phyloP scores from a whole-genome alignment of 2,329 filamentous ascomycete genomes.

The Trichoderma semiorbis region DNA sequence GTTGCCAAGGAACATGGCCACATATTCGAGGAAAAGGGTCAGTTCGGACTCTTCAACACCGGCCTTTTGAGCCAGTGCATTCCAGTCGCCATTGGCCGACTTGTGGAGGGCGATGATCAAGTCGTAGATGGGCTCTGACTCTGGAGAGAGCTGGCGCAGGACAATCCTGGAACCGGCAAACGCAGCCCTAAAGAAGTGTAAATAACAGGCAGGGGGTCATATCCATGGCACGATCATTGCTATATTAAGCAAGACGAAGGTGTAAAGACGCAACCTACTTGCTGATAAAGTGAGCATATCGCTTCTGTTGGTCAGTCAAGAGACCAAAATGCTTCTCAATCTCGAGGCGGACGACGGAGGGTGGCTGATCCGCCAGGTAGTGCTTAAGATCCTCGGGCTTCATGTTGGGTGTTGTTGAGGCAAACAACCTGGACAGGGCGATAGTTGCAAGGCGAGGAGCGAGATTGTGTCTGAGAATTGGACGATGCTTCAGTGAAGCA shows the following conservation, averaged over 20 bases:
- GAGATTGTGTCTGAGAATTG: constrained; percentile 16
- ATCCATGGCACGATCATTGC: not conserved
- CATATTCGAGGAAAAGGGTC: constrained; percentile 70
- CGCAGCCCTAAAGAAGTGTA: constrained; percentile 54
- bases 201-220: constrained; percentile 5
- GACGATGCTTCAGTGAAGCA: constrained; percentile 28
- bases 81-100: constrained; percentile 67
- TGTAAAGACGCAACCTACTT: constrained; percentile 47
- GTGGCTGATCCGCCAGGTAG: constrained; percentile 88
- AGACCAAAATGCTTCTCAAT: constrained; percentile 92
- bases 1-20: constrained; percentile 75
- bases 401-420: constrained; percentile 42
- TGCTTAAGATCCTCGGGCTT: constrained; percentile 62
- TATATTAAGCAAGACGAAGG: not conserved
- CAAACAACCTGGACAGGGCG: constrained; percentile 22
- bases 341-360: constrained; percentile 79
- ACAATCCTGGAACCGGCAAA: constrained; percentile 75
- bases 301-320: constrained; percentile 71
- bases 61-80: constrained; percentile 60
- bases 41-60: constrained; percentile 62
- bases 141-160: constrained; percentile 76
- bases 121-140: constrained; percentile 78
- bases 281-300: constrained; percentile 88
- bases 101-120: constrained; percentile 72
- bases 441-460: constrained; percentile 21